Evolutionary conservation across 805 yeast species (phyloP), one percentile per base, ranked within the genome.

Genomic region (Starmerella floris): DNA sequence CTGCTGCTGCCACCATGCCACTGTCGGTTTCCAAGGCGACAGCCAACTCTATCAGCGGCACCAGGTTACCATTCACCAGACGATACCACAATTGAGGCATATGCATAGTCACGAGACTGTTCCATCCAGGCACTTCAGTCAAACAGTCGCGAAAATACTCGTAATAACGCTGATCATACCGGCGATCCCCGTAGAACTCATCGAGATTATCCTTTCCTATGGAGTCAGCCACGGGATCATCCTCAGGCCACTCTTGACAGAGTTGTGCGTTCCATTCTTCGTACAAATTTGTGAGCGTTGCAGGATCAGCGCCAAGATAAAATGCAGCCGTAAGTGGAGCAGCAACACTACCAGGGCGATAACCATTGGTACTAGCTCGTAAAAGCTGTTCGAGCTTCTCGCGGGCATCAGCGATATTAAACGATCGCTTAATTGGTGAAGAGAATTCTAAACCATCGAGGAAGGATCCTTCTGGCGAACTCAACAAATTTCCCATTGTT

Each of bases 81-180:
- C 57, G 51, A 1, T 43, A 40, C 28, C 53, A 46, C 5, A 54
- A n/a, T 13, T 43, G 20, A 5, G 41, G 45, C 32, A 56, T 35
- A 39, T 54, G 65, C 30, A 44, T 37, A 23, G 23, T 33, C 5
- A 56, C 56, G 8, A 63, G 51, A 1, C 40, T 43, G 19, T 46
- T 50, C 69, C 69, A 65, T 33, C 62, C 55, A 10, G 45, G 48
- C 27, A 48, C 53, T 30, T 60, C 64, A 13, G 57, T 57, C 8
- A 61, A 43, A 30, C 58, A 57, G 41, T 66, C 70, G 17, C 58
- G 58, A 50, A 63, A 64, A 43, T 53, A 65, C 42, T 65, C 66
- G 32, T 50, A 59, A 43, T 53, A 65, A 3, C 66, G 61, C 22
- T 59, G 47, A 41, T 61, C 64, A 42, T 58, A 60, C 39, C 43